A percentile compares a stretch with the other conserved stretches of the same genome.
These are phyloP conservation scores for Fragaria nilgerrensis DNA, from an alignment of 306 rosid genomes.

Conservation along the genomic window DNA sequence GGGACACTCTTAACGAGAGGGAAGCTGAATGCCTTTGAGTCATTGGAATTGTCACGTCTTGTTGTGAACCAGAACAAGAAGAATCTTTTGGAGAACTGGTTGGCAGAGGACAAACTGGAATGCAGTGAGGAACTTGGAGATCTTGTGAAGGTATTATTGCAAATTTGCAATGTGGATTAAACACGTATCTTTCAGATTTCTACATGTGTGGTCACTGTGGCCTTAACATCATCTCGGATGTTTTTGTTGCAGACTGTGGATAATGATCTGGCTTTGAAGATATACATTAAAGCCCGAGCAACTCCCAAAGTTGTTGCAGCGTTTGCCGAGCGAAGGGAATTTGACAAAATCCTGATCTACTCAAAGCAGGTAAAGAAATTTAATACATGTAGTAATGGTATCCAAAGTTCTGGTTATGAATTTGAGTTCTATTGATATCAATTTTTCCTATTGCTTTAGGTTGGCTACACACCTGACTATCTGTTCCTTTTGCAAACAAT, in stretches of 20 bases:
- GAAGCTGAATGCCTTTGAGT: constrained; percentile 94
- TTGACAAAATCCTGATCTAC: constrained; percentile 95
- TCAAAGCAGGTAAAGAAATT: constrained; percentile 78
- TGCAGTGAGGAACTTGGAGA: constrained; percentile 99
- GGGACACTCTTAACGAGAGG: constrained; percentile 94
- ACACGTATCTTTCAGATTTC: background rate
- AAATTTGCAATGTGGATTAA: constrained; percentile 22
- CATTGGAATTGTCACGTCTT: constrained; percentile 88
- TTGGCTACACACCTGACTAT: constrained; percentile 96
- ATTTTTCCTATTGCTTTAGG: constrained; percentile 54
- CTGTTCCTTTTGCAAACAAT: constrained; percentile 95
- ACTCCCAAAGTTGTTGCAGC: constrained; percentile 99
- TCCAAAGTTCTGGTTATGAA: constrained; percentile 1
- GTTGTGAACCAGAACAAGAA: constrained; percentile 99
- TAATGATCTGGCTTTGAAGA: constrained; percentile 89
- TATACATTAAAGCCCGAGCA: constrained; percentile 97
- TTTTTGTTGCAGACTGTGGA: constrained; percentile 77
- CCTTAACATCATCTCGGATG: constrained; percentile 13
- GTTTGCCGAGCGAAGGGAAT: constrained; percentile 98
- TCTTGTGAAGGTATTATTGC: constrained; percentile 82
- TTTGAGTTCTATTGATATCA: constrained; percentile 23
- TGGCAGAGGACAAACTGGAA: constrained; percentile 99
- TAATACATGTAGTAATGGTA: constrained; percentile 3
- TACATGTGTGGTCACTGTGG: background rate
- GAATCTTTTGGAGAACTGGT: constrained; percentile 95